Conservation (phyloP, 257 asterid species). For the Gentiana straminea region DNA sequence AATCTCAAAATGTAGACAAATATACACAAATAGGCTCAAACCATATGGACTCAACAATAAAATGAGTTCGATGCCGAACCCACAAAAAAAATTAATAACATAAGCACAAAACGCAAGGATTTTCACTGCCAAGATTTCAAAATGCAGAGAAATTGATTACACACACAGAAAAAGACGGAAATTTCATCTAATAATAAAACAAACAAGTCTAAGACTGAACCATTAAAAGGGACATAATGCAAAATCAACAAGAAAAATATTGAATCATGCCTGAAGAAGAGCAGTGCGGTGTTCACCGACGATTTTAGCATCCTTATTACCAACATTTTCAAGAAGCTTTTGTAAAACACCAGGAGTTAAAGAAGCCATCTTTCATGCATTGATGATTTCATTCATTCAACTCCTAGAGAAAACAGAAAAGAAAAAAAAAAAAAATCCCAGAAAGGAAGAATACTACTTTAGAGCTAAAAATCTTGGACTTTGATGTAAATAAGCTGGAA, state of each 20-base stretch:
- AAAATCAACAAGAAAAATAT: too few species aligned
- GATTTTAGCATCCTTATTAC: slow-evolving; percentile 53
- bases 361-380: slow-evolving; percentile 44
- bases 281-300: slow-evolving; percentile 94
- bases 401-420: background rate
- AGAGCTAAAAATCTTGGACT: background rate
- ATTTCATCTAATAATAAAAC: too few species aligned
- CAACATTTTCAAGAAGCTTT: slow-evolving; percentile 64
- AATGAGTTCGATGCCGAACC: too few species aligned
- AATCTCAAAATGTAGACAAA: slow-evolving; percentile 1
- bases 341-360: slow-evolving; percentile 63
- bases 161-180: background rate
- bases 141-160: background rate
- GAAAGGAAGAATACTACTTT: background rate
- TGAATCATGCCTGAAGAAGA: slow-evolving; percentile 60
- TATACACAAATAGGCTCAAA: background rate
- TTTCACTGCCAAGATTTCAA: background rate
- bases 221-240: too few species aligned
- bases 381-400: background rate
- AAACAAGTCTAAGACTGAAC: too few species aligned
- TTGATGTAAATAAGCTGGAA: background rate
- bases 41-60: too few species aligned
- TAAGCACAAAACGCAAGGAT: background rate
- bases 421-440: background rate
- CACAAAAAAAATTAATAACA: too few species aligned